A percentile compares a stretch with the other conserved stretches of the same genome.
phyloP scores from a whole-genome alignment of 169 alveolate species.

The Eimeria acervulina region DNA sequence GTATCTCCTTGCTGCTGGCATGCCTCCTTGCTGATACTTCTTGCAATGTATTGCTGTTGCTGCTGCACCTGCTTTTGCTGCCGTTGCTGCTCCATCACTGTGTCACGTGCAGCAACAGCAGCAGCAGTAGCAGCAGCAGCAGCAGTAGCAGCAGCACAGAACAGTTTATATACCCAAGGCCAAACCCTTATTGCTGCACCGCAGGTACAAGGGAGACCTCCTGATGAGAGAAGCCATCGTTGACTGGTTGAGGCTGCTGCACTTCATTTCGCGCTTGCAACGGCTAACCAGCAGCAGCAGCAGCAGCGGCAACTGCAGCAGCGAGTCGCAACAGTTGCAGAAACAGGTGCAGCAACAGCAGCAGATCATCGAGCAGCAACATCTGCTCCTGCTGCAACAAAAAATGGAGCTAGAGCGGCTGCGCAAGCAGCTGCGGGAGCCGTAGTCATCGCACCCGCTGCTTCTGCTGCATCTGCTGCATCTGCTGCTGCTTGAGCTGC shows the following conservation, averaged over 20 bases:
- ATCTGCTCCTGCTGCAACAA: slow-evolving; percentile 38
- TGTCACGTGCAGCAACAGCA: background rate
- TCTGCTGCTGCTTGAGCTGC: background rate
- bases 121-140: slow-evolving; percentile 1
- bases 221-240: slow-evolving; percentile 67
- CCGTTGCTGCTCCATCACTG: slow-evolving; percentile 6
- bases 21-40: background rate
- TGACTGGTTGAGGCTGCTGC: slow-evolving; percentile 80
- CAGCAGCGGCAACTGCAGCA: background rate
- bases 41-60: background rate
- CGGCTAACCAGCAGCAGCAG: slow-evolving; percentile 20
- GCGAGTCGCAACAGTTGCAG: background rate
- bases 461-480: background rate
- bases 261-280: slow-evolving; percentile 45
- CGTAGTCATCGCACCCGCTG: background rate
- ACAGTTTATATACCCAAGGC: background rate
- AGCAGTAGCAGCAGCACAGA: background rate
- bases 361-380: background rate
- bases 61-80: background rate
- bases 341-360: slow-evolving; percentile 23
- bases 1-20: background rate
- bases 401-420: slow-evolving; percentile 6
- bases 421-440: slow-evolving; percentile 24
- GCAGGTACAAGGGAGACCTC: slow-evolving; percentile 79
- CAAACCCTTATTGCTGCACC: background rate